Evolutionary conservation across 768 basidiomycete species (phyloP).

Genomic region (Lentinula lateritia): DNA sequence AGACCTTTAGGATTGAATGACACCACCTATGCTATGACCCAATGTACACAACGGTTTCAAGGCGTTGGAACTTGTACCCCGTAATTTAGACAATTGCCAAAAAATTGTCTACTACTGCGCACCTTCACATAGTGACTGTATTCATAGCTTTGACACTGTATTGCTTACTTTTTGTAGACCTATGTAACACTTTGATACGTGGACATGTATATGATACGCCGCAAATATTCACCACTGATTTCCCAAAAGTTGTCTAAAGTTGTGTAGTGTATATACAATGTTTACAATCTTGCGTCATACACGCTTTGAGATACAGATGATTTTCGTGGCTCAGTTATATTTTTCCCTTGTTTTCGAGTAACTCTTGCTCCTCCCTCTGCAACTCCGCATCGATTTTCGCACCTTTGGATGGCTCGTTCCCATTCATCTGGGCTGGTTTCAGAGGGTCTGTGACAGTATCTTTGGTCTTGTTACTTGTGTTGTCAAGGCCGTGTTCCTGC

Average conservation of each 20-base stretch:
- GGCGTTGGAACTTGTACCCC: too few relatives aligned
- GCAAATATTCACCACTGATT: neutral
- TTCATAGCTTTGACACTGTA: neutral
- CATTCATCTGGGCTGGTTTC: slow-evolving; percentile 45
- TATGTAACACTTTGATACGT: too few relatives aligned
- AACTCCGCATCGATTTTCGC: slow-evolving; percentile 56
- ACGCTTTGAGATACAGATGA: too few relatives aligned
- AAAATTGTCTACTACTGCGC: neutral
- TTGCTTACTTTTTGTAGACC: neutral
- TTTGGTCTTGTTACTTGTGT: slow-evolving; percentile 24
- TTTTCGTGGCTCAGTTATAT: neutral
- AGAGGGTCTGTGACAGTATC: slow-evolving; percentile 36
- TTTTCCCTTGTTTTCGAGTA: slow-evolving; percentile 36
- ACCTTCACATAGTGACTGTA: neutral
- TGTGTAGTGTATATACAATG: too few relatives aligned
- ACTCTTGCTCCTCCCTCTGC: slow-evolving; percentile 45
- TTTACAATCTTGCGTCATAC: too few relatives aligned
- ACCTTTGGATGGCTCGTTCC: slow-evolving; percentile 52
- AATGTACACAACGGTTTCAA: too few relatives aligned
- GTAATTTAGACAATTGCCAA: too few relatives aligned
- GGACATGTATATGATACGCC: too few relatives aligned
- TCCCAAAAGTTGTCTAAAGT: neutral
- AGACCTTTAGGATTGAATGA: neutral
- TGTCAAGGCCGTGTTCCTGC: slow-evolving; percentile 22
- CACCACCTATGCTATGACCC: neutral